Percentiles rank a stretch among this genome's conserved stretches.
These are phyloP conservation scores for Acanthamoeba healyi DNA, from an alignment of 208 protist species.

Conservation along the genomic window DNA sequence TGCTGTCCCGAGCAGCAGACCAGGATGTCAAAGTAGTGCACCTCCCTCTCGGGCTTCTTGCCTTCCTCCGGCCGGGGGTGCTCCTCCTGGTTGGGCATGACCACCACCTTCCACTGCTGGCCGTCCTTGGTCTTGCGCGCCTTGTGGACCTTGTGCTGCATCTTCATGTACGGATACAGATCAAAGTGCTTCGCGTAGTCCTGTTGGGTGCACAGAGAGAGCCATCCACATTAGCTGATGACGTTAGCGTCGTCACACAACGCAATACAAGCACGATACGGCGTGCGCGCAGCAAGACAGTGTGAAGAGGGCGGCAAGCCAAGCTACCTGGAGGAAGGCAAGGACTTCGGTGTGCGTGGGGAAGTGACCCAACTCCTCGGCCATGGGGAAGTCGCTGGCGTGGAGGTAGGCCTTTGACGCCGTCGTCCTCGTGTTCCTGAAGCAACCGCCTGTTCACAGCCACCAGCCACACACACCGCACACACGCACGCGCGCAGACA, in stretches of 20 bases:
- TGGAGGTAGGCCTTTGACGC: constrained; percentile 39
- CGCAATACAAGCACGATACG: background rate
- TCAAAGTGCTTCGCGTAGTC: constrained; percentile 68
- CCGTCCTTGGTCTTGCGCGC: constrained; percentile 61
- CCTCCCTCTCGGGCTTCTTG: background rate
- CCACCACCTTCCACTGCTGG: constrained; percentile 59
- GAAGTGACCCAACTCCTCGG: constrained; percentile 62
- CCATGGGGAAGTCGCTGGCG: constrained; percentile 38
- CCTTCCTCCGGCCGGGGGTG: too few species aligned
- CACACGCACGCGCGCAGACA: background rate
- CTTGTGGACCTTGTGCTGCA: constrained; percentile 49
- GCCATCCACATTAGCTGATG: too few species aligned
- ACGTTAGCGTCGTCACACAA: background rate
- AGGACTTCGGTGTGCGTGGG: constrained; percentile 43
- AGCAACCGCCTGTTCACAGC: background rate
- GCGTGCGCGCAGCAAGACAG: too few species aligned
- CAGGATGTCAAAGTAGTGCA: constrained; percentile 59
- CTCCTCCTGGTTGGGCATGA: constrained; percentile 16
- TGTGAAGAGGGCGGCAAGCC: too few species aligned
- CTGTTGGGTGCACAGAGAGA: background rate
- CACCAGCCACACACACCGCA: background rate
- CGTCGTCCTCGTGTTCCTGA: constrained; percentile 31
- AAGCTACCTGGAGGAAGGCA: background rate
- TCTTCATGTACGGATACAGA: constrained; percentile 59
- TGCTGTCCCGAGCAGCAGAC: constrained; percentile 71